These are phyloP conservation scores for Gaertneriomyces sp. DNA, from an alignment of 192 early-diverging fungal species.

Conservation along the genomic window DNA sequence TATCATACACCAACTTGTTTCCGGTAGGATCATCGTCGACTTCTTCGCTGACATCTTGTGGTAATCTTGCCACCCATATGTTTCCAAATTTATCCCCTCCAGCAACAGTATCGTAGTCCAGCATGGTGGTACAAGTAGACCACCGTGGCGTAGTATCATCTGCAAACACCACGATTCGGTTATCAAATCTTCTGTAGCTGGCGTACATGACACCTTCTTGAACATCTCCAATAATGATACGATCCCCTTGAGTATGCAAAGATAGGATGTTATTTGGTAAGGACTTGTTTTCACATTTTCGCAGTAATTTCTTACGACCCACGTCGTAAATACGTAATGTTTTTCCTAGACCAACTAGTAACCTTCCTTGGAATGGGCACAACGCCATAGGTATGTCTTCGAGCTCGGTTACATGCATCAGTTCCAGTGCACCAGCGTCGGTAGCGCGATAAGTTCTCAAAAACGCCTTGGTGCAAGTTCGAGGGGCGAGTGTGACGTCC, in stretches of 20 bases:
- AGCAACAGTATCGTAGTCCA: conserved; percentile 90
- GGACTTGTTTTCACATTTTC: conserved; percentile 81
- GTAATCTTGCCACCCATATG: conserved; percentile 73
- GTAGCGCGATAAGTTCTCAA: conserved; percentile 73
- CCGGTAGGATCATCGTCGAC: conserved; percentile 88
- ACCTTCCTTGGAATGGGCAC: conserved; percentile 77
- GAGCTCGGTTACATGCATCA: conserved; percentile 81
- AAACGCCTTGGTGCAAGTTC: conserved; percentile 63
- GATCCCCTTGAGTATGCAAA: conserved; percentile 73
- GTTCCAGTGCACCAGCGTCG: conserved; percentile 64
- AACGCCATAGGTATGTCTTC: conserved; percentile 85
- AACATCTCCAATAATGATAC: conserved; percentile 81
- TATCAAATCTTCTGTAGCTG: conserved; percentile 65
- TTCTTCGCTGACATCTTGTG: conserved; percentile 59
- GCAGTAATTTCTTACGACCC: conserved; percentile 83
- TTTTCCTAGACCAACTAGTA: conserved; percentile 86
- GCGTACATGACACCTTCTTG: conserved; percentile 85
- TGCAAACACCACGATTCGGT: conserved; percentile 84
- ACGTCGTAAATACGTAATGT: conserved; percentile 87
- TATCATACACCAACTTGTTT: conserved; percentile 74
- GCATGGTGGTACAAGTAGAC: conserved; percentile 72
- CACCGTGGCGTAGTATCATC: conserved; percentile 89
- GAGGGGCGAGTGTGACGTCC: conserved; percentile 65
- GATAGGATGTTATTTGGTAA: conserved; percentile 71
- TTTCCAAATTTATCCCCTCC: conserved; percentile 98